A percentile compares a stretch with the other conserved stretches of the same genome.
Conservation (phyloP, 305 asterid species). For the Fraxinus albicans region DNA sequence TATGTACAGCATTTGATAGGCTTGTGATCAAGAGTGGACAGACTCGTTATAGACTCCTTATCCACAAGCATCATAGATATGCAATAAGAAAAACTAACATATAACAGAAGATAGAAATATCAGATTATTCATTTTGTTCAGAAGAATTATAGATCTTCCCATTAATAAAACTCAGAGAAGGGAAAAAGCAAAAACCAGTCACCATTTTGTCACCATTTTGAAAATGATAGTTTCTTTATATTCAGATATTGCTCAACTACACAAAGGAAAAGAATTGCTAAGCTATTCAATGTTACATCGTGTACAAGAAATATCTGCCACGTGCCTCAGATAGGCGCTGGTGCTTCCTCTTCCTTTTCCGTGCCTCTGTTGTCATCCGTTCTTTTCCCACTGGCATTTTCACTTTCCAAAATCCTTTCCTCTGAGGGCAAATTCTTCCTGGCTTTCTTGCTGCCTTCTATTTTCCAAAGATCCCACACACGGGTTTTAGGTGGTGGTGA, state of each 20-base stretch:
- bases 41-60: too few relatives aligned
- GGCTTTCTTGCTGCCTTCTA: conserved; percentile 55
- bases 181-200: not conserved
- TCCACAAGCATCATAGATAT: not conserved
- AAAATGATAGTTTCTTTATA: not conserved
- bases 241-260: conserved; percentile 11
- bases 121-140: not conserved
- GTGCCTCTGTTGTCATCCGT: conserved; percentile 32
- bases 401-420: conserved; percentile 44
- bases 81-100: not conserved
- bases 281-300: not conserved
- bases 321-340: conserved; percentile 34
- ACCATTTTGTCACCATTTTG: too few relatives aligned
- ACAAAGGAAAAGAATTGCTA: not conserved
- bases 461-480: conserved; percentile 63
- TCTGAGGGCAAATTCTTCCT: conserved; percentile 68
- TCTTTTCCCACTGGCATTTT: conserved; percentile 28
- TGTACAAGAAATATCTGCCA: not conserved
- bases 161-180: not conserved
- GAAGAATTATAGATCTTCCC: not conserved
- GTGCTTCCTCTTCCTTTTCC: conserved; percentile 28
- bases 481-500: conserved; percentile 71
- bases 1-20: not conserved
- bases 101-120: not conserved
- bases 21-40: not conserved